Base-by-base conservation (phyloP, 2,329 filamentous ascomycete species). In the Colletotrichum sp. region DNA sequence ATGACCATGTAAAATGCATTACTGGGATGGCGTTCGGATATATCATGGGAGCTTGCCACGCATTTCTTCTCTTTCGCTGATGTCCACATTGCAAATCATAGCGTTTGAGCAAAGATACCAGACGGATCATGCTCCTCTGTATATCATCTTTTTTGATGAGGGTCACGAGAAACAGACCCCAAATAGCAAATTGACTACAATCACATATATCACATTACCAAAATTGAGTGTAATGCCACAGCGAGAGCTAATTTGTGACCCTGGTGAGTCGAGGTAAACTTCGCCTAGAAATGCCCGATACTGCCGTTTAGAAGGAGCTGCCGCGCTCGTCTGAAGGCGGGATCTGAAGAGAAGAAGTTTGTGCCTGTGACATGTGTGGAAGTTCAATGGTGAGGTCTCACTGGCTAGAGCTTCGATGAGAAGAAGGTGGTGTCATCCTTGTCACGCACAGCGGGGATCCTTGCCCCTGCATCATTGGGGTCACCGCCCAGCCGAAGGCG, bases 1-100 rank as follows among this genome's bases (percentile, higher is more conserved):
- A 75, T 68, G 70, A 75, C 32, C 43, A 36, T 26, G 34, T 58
- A 73, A 71, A 70, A 66, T 62, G 66, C 74, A 74, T 76, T 60
- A 28, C 10, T 62, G 34, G 21, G 52, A 70, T 21, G 74, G 74
- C 65, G 71, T 70, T 71, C 65, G 60, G 66, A 34, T 24, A 60
- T 66, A 60, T 38, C 16, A 18, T 36, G 26, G 30, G 28, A 48
- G 69, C 52, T 58, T 28, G 65, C 48, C 36, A 30, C 32, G 52
- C 32, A 56, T 60, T 55, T 70, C 15, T 66, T 32, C 32, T 58
- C 43, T 43, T 28, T 72, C 38, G 70, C 64, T 70, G 32, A 74
- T 55, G 68, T 66, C 18, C 36, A 55, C 65, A 70, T 70, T 28
- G 70, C 73, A 71, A 28, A 60, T 64, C 21, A 43, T 65, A 36